phyloP scores from a whole-genome alignment of 208 protist species.

The Angomonas desouzai region DNA sequence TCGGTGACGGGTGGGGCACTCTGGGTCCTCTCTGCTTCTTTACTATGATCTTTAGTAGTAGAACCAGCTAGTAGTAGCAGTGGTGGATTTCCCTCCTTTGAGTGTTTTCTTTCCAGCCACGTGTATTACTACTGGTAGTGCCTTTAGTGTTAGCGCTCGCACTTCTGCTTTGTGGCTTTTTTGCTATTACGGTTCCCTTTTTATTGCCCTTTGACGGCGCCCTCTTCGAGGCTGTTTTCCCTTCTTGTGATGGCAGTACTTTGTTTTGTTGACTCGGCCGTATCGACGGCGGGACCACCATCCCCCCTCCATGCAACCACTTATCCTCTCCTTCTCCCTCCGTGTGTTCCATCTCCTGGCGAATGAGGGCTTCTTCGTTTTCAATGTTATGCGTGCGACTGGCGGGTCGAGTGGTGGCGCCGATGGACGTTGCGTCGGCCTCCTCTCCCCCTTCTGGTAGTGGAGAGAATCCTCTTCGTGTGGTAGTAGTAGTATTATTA shows the following conservation, averaged over 20 bases:
- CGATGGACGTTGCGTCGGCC: not conserved
- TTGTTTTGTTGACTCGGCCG: slow-evolving; percentile 10
- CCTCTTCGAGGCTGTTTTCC: not conserved
- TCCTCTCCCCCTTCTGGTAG: not conserved
- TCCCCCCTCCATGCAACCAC: not conserved
- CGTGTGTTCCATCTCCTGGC: too few relatives aligned
- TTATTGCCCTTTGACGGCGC: not conserved
- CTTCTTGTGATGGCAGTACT: not conserved
- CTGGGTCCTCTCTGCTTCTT: not conserved
- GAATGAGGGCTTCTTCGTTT: too few relatives aligned
- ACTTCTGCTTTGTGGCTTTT: not conserved
- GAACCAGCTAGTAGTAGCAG: not conserved
- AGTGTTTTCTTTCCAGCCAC: not conserved
- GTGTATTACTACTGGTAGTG: not conserved
- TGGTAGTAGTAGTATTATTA: too few relatives aligned
- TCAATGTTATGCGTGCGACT: not conserved
- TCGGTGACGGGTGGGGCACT: not conserved
- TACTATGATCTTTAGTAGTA: not conserved
- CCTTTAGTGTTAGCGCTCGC: not conserved
- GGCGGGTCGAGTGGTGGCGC: not conserved
- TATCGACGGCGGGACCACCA: slow-evolving; percentile 8
- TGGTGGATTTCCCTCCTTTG: not conserved
- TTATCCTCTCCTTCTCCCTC: too few relatives aligned
- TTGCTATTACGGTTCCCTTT: not conserved
- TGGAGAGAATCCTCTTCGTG: not conserved